Evolutionary conservation across 1,139 yeast genomes (phyloP), one percentile per base, ranked within the genome.

Genomic region (Yarrowia galli): DNA sequence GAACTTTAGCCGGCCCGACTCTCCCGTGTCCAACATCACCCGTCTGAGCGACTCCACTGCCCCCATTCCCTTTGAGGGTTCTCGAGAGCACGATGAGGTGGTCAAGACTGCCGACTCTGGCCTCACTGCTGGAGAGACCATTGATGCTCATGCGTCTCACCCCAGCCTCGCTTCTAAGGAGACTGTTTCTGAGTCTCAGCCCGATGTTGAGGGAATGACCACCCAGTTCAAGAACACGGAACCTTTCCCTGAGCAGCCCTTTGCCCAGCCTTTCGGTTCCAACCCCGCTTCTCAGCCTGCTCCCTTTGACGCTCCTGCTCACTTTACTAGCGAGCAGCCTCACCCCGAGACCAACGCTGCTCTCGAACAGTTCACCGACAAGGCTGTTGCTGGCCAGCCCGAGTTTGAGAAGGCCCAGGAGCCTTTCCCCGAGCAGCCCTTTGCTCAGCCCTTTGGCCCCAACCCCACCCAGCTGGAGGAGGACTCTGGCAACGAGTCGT

Each of bases 1-100:
- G 60, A 91, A 87, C 69, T 81, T 84, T 9, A 86, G 90, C 67
- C 86, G 85, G 67, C 85, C 88, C 43, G 88, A 84, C 40, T 85
- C 90, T 2, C 83, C 88, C 13, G 65, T 54, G 23, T 65, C 68
- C 20, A 48, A 65, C 43, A 65, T 46, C 22, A 56, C 63, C 9
- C 68, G 56, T 13, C 48, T 65, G 16, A 58, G 65, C 38, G 63
- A 65, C 45, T 45, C 68, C 45, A 65, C 65, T 9, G 68, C 48
- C 20, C 65, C 63, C n/a, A 54, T 65, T 35, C 63, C 63, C 18
- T 56, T 58, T 36, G 68, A 65, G 48, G 63, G 53, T 15, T 54
- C 53, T 28, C 64, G 40, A 18, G 67, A 65, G 45, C 65, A 65
- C 15, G 68, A 65, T 7, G 56, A 45, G n/a, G 53, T 48, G n/a